Evolutionary conservation across 495 filamentous ascomycete species (phyloP), one percentile per base, ranked within the genome.

Genomic region (Penicillium simplicissimum): DNA sequence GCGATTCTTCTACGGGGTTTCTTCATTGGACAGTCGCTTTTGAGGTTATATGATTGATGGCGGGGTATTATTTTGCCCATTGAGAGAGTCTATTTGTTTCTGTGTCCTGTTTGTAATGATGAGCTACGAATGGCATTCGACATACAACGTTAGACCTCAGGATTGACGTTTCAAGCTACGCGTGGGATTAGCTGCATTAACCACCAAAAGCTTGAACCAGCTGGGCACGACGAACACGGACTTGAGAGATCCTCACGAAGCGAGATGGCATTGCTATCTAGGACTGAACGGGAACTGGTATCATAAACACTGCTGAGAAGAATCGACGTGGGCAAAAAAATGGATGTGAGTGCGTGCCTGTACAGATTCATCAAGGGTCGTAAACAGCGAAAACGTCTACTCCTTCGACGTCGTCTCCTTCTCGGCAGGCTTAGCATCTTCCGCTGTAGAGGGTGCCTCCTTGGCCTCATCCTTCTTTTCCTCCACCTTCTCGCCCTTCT

Each of bases 351-450:
- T 25, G 19, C 47, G 51, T 45, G 45, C 57, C 56, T 64, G 52
- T 61, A 62, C 57, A 68, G 36, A 63, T 59, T 62, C 60, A 63
- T 67, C 55, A 61, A 21, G 28, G 25, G 43, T 66, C 63, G 60
- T 61, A 57, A 62, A 49, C 5, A 15, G 58, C 52, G 36, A 33
- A n/a, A 28, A n/a, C 43, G 21, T 28, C 60, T 54, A 68, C 45
- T 70, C 73, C 43, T 55, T 66, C 37, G 69, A 71, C 42, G 72
- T 67, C 59, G 64, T 67, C 28, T 66, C 68, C 52, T 53, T 69
- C 19, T n/a, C n/a, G n/a, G 57, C 69, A 45, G 69, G 35, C 52
- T 68, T 73, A 43, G 74, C 55, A 42, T 61, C 62, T 47, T 76
- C 66, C 8, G 67, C 65, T 55, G 72, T 66, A 43, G 49, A 65